Evolutionary conservation across 1,284 basidiomycete species (phyloP), one percentile per base, ranked within the genome.

Genomic region (Meripilus lineatus): DNA sequence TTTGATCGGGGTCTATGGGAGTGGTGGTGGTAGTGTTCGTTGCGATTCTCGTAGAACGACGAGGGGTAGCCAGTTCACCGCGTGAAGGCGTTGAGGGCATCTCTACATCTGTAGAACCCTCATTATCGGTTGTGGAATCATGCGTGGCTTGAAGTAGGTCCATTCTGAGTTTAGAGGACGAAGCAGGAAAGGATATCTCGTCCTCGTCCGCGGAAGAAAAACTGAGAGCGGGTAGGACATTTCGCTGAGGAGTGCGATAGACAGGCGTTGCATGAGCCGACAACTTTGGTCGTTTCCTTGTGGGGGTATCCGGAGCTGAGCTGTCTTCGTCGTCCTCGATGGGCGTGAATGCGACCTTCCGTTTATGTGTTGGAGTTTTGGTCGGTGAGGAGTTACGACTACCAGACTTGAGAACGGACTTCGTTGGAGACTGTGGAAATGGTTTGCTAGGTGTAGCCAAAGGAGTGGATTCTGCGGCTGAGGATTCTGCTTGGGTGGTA

Each of bases 291-390:
- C 7, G 51, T 47, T 58, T 59, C 11, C 36, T 38, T n/a, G 56
- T 55, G 1, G 58, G 59, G 7, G 58, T 59, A 10, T 57, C 53
- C 33, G 48, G 44, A 40, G 49, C 42, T n/a, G n/a, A n/a, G n/a
- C n/a, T n/a, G n/a, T 55, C 54, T 3, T 44, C 47, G n/a, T 52
- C 43, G 15, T 50, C 47, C 11, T 48, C 50, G 5, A 10, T 32
- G 11, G 42, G 14, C 5, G 40, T 23, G 34, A 61, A 60, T 20
- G 51, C 55, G n/a, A 60, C 58, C 35, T 59, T 58, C 36, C 60
- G 60, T 41, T 62, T 62, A 44, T 55, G 55, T 23, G 40, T 17
- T 11, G 54, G 58, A 24, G 58, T 59, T 44, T 57, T 59, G 13
- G 50, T 48, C 1, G 58, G 55, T 0, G 57, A 51, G 5, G 49